Evolutionary conservation across 2,329 filamentous ascomycete genomes (phyloP), one percentile per base, ranked within the genome.

Genomic region (Orbilia quercus): DNA sequence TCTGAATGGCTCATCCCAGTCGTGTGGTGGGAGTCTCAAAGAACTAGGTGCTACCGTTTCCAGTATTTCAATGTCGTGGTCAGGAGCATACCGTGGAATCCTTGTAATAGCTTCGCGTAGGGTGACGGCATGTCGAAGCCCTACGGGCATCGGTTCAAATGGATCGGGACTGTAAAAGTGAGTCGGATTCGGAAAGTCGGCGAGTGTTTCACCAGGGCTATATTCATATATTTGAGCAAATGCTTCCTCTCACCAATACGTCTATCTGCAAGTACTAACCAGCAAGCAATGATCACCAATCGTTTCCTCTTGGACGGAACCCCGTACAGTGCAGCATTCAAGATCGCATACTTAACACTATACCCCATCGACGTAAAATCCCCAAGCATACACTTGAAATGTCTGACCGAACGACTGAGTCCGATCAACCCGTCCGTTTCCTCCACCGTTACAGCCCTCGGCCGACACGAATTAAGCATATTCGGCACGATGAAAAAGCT

Each of bases 391-490:
- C 83, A 81, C 45, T 85, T 82, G 54, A 92, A 88, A 58, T 85
- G 87, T 0, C 81, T 80, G 12, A 65, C 67, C 6, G 67, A 65
- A n/a, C 67, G 67, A 38, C 67, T 72, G 9, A 42, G 42, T 40
- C 22, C 84, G 80, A 38, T 84, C 82, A 0, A 85, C 79, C 91
- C 91, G 60, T 87, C 88, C 0, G 91, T 93, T 78, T 96, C 89
- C 77, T 96, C 92, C 0, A 96, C 82, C 0, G 91, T 96, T 1
- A 91, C 85, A 0, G 95, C 78, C 0, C 91, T 84, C 0, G 92
- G 91, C 0, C 84, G 85, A 0, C 85, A 79, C 38, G 84, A 84
- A 4, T 84, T 80, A 0, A 94, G 80, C 0, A 92, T 80, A 2
- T 85, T 80, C 0, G 82, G 80, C 0, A 84, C 79, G 0, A 81